Evolutionary conservation across 768 basidiomycete species (phyloP).

Genomic region (Calocera viscosa): DNA sequence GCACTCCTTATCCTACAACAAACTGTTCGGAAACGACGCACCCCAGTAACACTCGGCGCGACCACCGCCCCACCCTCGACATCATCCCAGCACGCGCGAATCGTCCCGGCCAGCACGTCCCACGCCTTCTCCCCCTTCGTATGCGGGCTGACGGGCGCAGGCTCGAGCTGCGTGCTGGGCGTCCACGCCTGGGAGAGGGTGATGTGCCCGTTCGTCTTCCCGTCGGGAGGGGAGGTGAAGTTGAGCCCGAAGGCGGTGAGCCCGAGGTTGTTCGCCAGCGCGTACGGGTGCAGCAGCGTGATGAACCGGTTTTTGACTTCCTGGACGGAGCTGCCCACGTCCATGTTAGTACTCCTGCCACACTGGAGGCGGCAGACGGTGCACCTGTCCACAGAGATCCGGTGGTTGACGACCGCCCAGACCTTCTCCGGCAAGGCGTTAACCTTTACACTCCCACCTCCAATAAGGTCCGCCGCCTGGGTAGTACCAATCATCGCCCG

Average conservation of each 20-base stretch:
- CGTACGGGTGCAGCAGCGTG: neutral
- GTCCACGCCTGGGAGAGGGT: conserved; percentile 39
- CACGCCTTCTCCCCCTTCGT: conserved; percentile 29
- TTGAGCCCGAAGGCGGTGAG: conserved; percentile 44
- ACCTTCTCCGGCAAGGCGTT: conserved; percentile 69
- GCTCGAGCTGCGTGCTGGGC: conserved; percentile 38
- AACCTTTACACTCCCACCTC: conserved; percentile 36
- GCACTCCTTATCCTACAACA: neutral
- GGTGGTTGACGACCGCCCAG: conserved; percentile 58
- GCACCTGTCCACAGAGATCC: conserved; percentile 50
- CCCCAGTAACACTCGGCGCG: neutral
- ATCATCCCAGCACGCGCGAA: conserved; percentile 33
- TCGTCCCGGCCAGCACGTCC: conserved; percentile 47
- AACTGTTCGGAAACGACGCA: neutral
- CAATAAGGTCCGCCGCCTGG: conserved; percentile 58
- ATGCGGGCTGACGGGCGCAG: conserved; percentile 48
- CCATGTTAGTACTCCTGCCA: neutral
- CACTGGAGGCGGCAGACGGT: conserved; percentile 11
- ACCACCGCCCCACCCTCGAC: neutral
- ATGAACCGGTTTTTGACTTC: neutral
- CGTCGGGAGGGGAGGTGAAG: conserved; percentile 21
- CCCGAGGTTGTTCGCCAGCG: neutral
- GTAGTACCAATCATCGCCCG: conserved; percentile 49
- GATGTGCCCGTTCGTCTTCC: conserved; percentile 35
- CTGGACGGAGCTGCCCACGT: neutral